Base-by-base conservation (phyloP, 116 monocot genomes). In the Dioscorea cayenensis region DNA sequence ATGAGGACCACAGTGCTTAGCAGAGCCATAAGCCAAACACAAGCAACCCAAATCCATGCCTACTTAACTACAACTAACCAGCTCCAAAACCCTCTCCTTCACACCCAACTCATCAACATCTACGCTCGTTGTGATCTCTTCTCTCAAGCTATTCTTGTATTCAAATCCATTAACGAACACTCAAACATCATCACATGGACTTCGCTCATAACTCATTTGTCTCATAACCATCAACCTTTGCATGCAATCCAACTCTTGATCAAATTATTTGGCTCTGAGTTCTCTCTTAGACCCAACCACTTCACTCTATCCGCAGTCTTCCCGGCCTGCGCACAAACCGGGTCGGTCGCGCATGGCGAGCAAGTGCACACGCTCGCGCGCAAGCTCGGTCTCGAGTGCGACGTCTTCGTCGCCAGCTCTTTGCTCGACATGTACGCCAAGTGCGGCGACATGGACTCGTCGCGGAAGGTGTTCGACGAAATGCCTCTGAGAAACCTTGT, bases 361-460 rank as follows among this genome's bases (percentile, higher is more conserved):
- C 82, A 82, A 58, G 37, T 74, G 14, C 82, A 82, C 52, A 61
- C 63, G 29, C 66, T 77, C 28, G 65, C 52, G 0, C 14, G 9
- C 60, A 82, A 71, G 49, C 74, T 66, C 22, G 73, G 77, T 20
- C 28, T 51, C 49, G 49, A 5, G 2, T 0, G 55, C 12, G 74
- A 77, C 35, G 63, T 78, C 64, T 82, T 77, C 61, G 74, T 77
- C 18, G 65, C 59, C 14, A 70, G 48, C 58, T 77, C 78, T 1
- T 13, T 81, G 35, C 51, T 61, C 19, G 77, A 81, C 65, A 72
- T 72, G 74, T 84, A 85, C 50, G 85, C 81, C 20, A 85, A 84
- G 21, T 71, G 60, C 67, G 78, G 51, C 32, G 78, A 75, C 18
- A 72, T 78, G 67, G 65, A 0, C 1, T 38, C 70, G 0, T 59